Evolutionary conservation across 2,329 filamentous ascomycete species (phyloP), one percentile per base, ranked within the genome.

Genomic region (Aureobasidium sp.): DNA sequence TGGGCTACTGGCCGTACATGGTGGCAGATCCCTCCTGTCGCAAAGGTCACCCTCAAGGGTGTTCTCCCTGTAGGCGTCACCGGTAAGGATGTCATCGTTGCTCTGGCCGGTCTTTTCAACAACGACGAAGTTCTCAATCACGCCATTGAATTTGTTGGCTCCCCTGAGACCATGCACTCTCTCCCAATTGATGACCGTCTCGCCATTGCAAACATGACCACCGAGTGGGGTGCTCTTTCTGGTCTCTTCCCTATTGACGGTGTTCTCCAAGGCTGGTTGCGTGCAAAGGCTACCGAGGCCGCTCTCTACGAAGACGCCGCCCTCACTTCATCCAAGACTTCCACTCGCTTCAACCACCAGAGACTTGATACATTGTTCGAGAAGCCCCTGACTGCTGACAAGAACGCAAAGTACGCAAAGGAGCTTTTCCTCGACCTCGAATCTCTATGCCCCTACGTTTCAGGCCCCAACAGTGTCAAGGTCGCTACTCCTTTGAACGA

Each of bases 11-110:
- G 86, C 4, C 79, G 82, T 67, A 96, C 88, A 0, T 97, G 91
- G 91, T 96, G 86, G 85, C 89, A 95, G 76, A 83, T 94, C 27
- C 93, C 93, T 0, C 90, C 91, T 0, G 84, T 96, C 32, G 90
- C 89, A 0, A 87, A 88, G 75, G 84, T 97, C 27, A 92, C 84
- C 0, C 80, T 97, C 12, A 89, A 82, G 0, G 92, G 91, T 7
- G 75, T 84, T 0, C 77, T 96, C 7, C 92, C 90, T 0, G 77
- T 79, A 1, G 92, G 92, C 12, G 91, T 96, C 0, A 91, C 88
- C 0, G 93, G 91, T 34, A 97, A 99, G 75, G 94, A 97, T 73
- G 89, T 96, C 13, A 97, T 97, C 67, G 84, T 97, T 29, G 90
- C 91, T 0, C 81, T 97, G 0, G 95, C 90, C 68, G 90, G 89